Conservation (phyloP, 306 rosid genomes). For the Ormosia semicastrata region DNA sequence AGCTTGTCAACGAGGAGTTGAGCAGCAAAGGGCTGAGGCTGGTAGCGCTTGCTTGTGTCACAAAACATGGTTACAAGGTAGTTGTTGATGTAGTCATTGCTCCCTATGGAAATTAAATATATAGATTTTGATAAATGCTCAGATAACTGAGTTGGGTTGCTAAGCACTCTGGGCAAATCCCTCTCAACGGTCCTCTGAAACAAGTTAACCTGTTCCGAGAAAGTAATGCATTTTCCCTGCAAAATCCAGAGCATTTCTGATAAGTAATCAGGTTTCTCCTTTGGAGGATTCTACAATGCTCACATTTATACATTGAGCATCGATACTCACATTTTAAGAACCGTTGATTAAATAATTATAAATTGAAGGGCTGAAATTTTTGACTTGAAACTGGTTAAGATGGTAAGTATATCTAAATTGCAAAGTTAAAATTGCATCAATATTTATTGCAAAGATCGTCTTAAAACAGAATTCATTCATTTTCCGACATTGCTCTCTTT, state of each 20-base stretch:
- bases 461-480: too few relatives aligned
- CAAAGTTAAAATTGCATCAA: too few relatives aligned
- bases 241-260: neutral
- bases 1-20: conserved; percentile 33
- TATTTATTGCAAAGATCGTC: too few relatives aligned
- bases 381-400: too few relatives aligned
- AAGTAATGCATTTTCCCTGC: conserved; percentile 50
- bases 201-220: conserved; percentile 43
- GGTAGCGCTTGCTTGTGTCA: conserved; percentile 24
- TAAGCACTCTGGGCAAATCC: conserved; percentile 12
- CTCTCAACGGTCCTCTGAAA: conserved; percentile 22
- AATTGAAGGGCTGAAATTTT: too few relatives aligned
- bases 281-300: too few relatives aligned
- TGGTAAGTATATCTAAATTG: too few relatives aligned
- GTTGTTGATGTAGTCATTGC: conserved; percentile 54
- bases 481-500: too few relatives aligned
- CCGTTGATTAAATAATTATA: too few relatives aligned
- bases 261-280: neutral
- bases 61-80: conserved; percentile 20
- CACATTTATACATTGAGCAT: too few relatives aligned
- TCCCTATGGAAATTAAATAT: conserved; percentile 38
- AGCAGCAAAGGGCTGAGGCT: conserved; percentile 41
- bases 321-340: too few relatives aligned
- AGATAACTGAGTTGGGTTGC: neutral
- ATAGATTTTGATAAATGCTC: conserved; percentile 45